Evolutionary conservation across 768 basidiomycete species (phyloP).

Genomic region (Auricularia sp.): DNA sequence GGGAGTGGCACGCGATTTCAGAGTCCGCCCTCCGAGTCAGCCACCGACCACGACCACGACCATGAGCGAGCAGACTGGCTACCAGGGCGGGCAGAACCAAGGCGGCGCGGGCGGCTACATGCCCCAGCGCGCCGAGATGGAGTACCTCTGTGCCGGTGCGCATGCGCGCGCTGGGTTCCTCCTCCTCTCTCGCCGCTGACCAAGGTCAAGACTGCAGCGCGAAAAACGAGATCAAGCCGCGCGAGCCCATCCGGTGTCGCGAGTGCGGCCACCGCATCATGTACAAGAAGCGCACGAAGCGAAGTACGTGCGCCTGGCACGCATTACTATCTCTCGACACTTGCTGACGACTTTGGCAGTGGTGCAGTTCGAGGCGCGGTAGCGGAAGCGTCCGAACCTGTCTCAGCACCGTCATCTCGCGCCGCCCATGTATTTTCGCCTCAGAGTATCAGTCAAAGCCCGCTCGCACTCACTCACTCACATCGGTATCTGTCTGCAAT

Average conservation of each 20-base stretch:
- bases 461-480: too few relatives aligned
- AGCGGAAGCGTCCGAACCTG: slow-evolving; percentile 4
- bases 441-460: too few relatives aligned
- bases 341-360: slow-evolving; percentile 29
- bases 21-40: too few relatives aligned
- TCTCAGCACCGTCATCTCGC: not conserved
- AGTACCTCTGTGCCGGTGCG: slow-evolving; percentile 79
- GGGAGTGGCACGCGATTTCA: too few relatives aligned
- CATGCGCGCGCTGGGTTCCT: not conserved
- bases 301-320: slow-evolving; percentile 51
- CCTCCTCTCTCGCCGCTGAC: not conserved
- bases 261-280: slow-evolving; percentile 98
- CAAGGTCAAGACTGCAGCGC: slow-evolving; percentile 68
- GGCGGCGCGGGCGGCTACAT: not conserved
- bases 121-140: slow-evolving; percentile 41
- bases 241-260: slow-evolving; percentile 90
- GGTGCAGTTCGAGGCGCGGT: slow-evolving; percentile 82
- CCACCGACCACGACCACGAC: too few relatives aligned
- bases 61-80: not conserved
- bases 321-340: not conserved
- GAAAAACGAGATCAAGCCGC: slow-evolving; percentile 80
- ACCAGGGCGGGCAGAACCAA: not conserved
- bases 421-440: too few relatives aligned
- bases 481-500: too few relatives aligned
- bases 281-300: slow-evolving; percentile 93